These are phyloP conservation scores for Metarhizium album DNA, from an alignment of 2,329 filamentous ascomycete genomes.

Conservation along the genomic window DNA sequence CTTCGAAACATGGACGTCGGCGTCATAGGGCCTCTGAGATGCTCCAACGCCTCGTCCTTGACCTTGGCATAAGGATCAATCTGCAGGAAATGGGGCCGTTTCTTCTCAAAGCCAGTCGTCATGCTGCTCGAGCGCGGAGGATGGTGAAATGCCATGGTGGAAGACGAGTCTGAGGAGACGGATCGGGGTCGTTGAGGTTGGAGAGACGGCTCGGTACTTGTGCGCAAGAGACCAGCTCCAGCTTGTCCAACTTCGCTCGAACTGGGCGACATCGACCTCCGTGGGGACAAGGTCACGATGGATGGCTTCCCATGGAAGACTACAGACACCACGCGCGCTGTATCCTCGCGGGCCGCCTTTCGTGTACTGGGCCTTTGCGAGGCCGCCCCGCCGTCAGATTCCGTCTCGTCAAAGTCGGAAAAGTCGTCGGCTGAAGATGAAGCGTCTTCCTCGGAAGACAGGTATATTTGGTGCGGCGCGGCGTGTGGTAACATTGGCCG, in stretches of 20 bases:
- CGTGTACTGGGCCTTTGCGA: slow-evolving; percentile 15
- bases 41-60: slow-evolving; percentile 18
- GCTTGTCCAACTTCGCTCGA: slow-evolving; percentile 18
- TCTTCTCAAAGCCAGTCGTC: slow-evolving; percentile 24
- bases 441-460: slow-evolving; percentile 55
- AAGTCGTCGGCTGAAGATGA: slow-evolving; percentile 52
- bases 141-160: slow-evolving; percentile 21
- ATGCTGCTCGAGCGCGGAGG: slow-evolving; percentile 35
- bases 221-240: slow-evolving; percentile 17
- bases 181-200: slow-evolving; percentile 18
- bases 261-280: slow-evolving; percentile 33
- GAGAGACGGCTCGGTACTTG: slow-evolving; percentile 20
- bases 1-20: slow-evolving; percentile 39
- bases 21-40: slow-evolving; percentile 29
- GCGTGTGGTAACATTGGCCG: slow-evolving; percentile 25
- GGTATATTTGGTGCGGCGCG: slow-evolving; percentile 48
- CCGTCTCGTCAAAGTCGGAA: slow-evolving; percentile 39
- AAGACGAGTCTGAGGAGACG: slow-evolving; percentile 23
- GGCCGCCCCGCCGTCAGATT: slow-evolving; percentile 30
- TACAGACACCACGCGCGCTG: slow-evolving; percentile 48
- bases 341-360: slow-evolving; percentile 40
- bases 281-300: slow-evolving; percentile 37
- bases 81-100: slow-evolving; percentile 37
- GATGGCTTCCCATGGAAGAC: slow-evolving; percentile 49
- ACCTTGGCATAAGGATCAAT: slow-evolving; percentile 42